These are phyloP conservation scores for Mycena alexandri DNA, from an alignment of 768 basidiomycete genomes.

Conservation along the genomic window DNA sequence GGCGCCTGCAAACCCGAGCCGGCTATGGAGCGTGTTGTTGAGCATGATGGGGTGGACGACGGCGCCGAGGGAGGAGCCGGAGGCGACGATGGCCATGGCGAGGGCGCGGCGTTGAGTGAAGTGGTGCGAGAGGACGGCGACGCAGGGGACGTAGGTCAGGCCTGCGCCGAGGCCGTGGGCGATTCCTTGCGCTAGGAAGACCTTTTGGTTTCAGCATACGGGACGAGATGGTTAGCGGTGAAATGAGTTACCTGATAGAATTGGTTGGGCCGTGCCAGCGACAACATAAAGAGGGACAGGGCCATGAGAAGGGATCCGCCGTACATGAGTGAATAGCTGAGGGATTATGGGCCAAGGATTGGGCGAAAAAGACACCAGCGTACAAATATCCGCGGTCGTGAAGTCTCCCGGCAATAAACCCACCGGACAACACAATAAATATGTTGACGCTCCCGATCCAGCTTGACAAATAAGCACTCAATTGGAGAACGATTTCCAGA, in stretches of 20 bases:
- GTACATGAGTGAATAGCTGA: constrained; percentile 59
- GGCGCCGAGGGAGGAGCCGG: constrained; percentile 58
- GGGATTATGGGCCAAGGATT: not conserved
- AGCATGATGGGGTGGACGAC: constrained; percentile 61
- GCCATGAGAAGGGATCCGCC: constrained; percentile 59
- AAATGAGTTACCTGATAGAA: constrained; percentile 49
- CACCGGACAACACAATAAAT: constrained; percentile 59
- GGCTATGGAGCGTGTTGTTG: constrained; percentile 51
- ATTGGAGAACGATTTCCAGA: not conserved
- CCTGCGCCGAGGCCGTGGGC: constrained; percentile 65
- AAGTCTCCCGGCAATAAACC: constrained; percentile 59
- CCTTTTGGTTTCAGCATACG: no score
- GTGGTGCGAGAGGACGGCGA: constrained; percentile 61
- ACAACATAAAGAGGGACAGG: constrained; percentile 60
- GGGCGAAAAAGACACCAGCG: constrained; percentile 30
- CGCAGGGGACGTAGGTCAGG: constrained; percentile 62
- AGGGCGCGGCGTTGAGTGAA: constrained; percentile 56
- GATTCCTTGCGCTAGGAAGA: constrained; percentile 62
- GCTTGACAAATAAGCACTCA: constrained; percentile 37
- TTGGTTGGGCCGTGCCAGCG: constrained; percentile 48
- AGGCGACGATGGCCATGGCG: constrained; percentile 55
- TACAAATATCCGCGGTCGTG: constrained; percentile 69
- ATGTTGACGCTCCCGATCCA: constrained; percentile 65
- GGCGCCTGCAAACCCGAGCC: constrained; percentile 54
- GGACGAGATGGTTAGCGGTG: not conserved